Conservation (phyloP, 179 eudicot genomes). For the Sideroxylon spinosum region DNA sequence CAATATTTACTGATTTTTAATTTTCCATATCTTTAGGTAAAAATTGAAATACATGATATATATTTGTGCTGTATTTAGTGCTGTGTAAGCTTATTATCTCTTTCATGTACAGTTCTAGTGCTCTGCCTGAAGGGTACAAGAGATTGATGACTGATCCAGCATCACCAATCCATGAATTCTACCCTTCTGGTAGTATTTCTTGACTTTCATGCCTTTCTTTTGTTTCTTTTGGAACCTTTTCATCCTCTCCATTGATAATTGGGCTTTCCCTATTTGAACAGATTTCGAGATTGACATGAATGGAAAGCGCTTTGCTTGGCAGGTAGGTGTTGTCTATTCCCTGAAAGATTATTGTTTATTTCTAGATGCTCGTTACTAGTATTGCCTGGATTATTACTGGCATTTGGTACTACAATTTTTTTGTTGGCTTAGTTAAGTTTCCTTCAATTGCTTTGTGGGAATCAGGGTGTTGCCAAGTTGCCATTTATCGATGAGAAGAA, state of each 20-base stretch:
- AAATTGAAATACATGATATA: background rate
- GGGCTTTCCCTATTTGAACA: constrained; percentile 25
- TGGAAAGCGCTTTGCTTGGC: constrained; percentile 99
- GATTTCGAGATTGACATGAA: constrained; percentile 98
- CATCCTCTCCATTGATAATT: constrained; percentile 13
- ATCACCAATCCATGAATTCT: constrained; percentile 80
- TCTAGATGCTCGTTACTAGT: background rate
- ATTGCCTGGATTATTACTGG: background rate
- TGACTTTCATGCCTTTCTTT: constrained; percentile 10
- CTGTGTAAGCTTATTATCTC: constrained; percentile 13
- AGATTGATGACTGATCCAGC: constrained; percentile 84
- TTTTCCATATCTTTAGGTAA: constrained; percentile 3
- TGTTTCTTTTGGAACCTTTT: background rate
- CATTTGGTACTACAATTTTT: background rate
- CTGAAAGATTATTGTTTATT: background rate
- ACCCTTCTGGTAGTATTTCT: constrained; percentile 67
- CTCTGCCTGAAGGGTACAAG: constrained; percentile 84
- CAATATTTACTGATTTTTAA: background rate
- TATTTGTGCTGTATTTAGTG: background rate
- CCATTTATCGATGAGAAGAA: constrained; percentile 88
- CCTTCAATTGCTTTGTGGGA: constrained; percentile 12
- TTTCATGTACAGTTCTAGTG: constrained; percentile 57
- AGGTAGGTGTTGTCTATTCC: constrained; percentile 44
- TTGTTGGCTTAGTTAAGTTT: constrained; percentile 7
- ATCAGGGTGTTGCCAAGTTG: constrained; percentile 85